Evolutionary conservation across 768 basidiomycete species (phyloP).

Genomic region (Symmetrospora coprosmae): DNA sequence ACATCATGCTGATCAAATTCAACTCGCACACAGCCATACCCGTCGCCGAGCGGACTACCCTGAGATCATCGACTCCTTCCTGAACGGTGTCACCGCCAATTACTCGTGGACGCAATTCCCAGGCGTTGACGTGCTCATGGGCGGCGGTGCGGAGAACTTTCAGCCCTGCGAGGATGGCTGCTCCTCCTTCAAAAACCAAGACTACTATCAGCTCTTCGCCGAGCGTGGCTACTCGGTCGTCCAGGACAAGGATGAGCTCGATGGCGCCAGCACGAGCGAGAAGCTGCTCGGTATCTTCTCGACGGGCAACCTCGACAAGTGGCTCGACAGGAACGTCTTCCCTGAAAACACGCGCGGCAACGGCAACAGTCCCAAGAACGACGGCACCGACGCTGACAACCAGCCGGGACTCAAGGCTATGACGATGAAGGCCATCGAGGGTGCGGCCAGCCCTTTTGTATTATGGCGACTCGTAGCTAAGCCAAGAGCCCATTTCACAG

Average conservation of each 20-base stretch:
- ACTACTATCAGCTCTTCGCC: slow-evolving; percentile 30
- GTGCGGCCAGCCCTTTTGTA: no score
- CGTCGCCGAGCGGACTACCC: slow-evolving; percentile 34
- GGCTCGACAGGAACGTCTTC: slow-evolving; percentile 39
- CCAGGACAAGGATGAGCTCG: slow-evolving; percentile 33
- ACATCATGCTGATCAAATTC: no score
- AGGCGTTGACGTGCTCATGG: slow-evolving; percentile 34
- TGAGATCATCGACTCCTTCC: slow-evolving; percentile 36
- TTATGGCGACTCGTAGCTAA: no score
- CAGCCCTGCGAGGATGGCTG: slow-evolving; percentile 27
- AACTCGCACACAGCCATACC: slow-evolving; percentile 26
- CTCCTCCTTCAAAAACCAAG: slow-evolving; percentile 29
- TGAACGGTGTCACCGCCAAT: slow-evolving; percentile 35
- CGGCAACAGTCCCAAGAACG: background rate
- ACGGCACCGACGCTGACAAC: slow-evolving; percentile 27
- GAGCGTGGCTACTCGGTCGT: slow-evolving; percentile 36
- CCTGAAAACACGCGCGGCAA: slow-evolving; percentile 26
- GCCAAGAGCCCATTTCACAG: no score
- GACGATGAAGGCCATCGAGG: slow-evolving; percentile 32
- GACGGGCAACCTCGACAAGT: slow-evolving; percentile 19
- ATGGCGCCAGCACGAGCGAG: slow-evolving; percentile 31
- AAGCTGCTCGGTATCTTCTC: slow-evolving; percentile 37
- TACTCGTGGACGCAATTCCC: slow-evolving; percentile 37
- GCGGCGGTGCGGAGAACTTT: slow-evolving; percentile 38
- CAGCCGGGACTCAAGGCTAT: slow-evolving; percentile 40